Percentiles rank a stretch among this genome's conserved stretches.
Evolutionary conservation across 306 rosid species (phyloP).

Genomic region (Oxytropis ochrocephala): DNA sequence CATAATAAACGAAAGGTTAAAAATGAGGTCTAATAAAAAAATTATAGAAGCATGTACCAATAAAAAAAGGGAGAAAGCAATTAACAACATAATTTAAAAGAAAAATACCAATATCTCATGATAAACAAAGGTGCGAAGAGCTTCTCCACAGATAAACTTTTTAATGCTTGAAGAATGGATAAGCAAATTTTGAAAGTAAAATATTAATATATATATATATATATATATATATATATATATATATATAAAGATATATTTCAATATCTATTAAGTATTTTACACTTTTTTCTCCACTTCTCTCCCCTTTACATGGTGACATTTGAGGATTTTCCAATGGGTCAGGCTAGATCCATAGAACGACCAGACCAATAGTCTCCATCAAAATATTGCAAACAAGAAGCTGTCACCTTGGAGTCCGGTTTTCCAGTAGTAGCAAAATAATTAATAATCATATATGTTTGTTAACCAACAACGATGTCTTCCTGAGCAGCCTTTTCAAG

Average conservation of each 20-base stretch:
- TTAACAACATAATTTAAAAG: not conserved
- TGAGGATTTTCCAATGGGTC: no score
- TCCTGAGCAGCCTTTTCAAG: conserved; percentile 46
- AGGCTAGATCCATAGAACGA: conserved; percentile 34
- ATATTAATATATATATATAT: no score
- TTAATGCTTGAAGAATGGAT: no score
- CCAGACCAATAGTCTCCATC: conserved; percentile 63
- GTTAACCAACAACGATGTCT: conserved; percentile 43
- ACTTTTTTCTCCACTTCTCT: no score
- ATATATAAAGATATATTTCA: no score
- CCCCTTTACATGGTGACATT: no score
- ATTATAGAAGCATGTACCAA: no score
- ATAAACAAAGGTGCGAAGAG: conserved; percentile 69
- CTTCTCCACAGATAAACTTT: conserved; percentile 41
- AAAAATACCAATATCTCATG: conserved; percentile 61
- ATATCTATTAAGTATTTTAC: no score
- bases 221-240: no score
- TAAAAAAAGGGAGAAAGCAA: not conserved
- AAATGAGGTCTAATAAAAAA: not conserved
- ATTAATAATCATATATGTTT: conserved; percentile 51
- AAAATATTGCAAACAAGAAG: conserved; percentile 61
- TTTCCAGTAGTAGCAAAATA: conserved; percentile 35
- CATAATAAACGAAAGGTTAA: not conserved
- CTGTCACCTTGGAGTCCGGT: conserved; percentile 38
- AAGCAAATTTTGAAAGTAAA: no score